Evolutionary conservation across 176 grass and related monocot genomes (phyloP).

Genomic region (Oryza australiensis): DNA sequence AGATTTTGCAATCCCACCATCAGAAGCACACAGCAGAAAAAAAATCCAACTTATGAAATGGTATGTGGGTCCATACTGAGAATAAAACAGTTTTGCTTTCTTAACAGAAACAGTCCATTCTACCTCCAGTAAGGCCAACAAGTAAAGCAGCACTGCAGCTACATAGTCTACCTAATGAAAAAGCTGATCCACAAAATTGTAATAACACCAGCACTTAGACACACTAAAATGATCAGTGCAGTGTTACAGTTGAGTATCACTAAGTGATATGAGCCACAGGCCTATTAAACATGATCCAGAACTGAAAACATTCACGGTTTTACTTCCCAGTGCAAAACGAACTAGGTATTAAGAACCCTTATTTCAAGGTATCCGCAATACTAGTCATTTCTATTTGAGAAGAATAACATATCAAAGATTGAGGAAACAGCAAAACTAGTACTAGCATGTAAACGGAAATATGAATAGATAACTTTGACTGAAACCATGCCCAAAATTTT

Average conservation of each 20-base stretch:
- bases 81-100: not conserved
- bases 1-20: not conserved
- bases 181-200: not conserved
- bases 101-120: not conserved
- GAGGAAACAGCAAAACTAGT: too few relatives aligned
- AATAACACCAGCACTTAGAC: not conserved
- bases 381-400: conserved; percentile 5
- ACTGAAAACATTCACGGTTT: not conserved
- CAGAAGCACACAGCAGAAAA: not conserved
- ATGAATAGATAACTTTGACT: not conserved
- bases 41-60: not conserved
- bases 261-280: not conserved
- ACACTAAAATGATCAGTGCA: not conserved
- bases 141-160: not conserved
- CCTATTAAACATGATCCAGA: not conserved
- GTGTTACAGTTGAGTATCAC: not conserved
- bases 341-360: not conserved
- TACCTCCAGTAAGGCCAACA: not conserved
- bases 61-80: not conserved
- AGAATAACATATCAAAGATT: not conserved
- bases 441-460: too few relatives aligned
- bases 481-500: not conserved
- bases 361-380: not conserved
- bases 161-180: not conserved
- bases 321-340: not conserved